Evolutionary conservation across 805 yeast genomes (phyloP), one percentile per base, ranked within the genome.

Genomic region (Cyberlindnera petersonii): DNA sequence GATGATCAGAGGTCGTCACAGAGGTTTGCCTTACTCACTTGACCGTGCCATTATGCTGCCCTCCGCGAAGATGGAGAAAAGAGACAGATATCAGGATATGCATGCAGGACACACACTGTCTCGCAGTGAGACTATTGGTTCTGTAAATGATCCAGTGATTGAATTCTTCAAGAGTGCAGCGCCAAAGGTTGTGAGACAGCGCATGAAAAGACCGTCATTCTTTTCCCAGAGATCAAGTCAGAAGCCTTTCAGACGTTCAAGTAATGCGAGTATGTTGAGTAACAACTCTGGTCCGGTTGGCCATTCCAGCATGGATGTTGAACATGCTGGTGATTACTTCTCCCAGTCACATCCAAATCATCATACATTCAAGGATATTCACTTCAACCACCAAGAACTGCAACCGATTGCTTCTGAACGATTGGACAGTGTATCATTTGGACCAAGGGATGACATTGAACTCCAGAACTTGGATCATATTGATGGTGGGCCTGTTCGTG

Each of bases 11-110:
- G 98, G 98, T 9, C 73, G 97, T 43, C 97, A 89, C 55, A 86
- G 98, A 73, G 98, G 98, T 26, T 69, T 93, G 43, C 98, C 98
- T 2, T 88, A 91, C 57, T 69, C 89, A 0, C 73, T 93, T 42
- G 98, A 93, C 63, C 78, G 98, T 58, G 98, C 98, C 26, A 84
- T 93, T 48, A 80, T 91, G 71, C 60, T 91, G 35, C 91, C 94
- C 7, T 75, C 82, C 37, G 82, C 79, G 13, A 73, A 75, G 44
- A 69, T 82, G 73, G 72, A 73, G 20, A 63, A 68, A 50, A 66
- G 83, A 50, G 93, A 83, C 60, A 68, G 64, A 43, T 63, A 74
- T 17, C 60, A 56, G 31, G 53, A 47, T 21, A 2, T 50, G 8
- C 58, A 53, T 37, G 56, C 50, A 5, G 54, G 49, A 7, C 39